Evolutionary conservation across 148 eudicot genomes (phyloP).

Genomic region (Chenopodium quinoa): DNA sequence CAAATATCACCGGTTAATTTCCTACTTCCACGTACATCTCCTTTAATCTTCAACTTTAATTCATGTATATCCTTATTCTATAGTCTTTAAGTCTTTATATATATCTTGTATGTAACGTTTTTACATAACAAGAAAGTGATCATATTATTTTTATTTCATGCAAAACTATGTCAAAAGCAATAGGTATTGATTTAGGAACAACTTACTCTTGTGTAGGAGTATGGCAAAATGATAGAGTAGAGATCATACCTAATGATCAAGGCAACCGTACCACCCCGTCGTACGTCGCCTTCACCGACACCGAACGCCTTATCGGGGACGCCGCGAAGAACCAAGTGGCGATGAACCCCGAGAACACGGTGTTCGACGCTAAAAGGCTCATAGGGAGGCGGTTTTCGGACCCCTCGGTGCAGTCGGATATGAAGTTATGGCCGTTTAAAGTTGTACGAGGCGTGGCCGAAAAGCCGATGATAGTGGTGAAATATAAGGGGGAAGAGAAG

Average conservation of each 20-base stretch:
- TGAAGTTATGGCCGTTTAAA: constrained; percentile 27
- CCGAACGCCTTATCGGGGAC: constrained; percentile 24
- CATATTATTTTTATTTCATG: too few relatives aligned
- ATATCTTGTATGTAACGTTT: too few relatives aligned
- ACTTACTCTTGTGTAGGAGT: constrained; percentile 29
- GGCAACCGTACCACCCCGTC: constrained; percentile 29
- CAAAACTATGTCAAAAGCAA: constrained; percentile 2
- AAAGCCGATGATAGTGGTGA: constrained; percentile 28
- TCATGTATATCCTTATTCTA: too few relatives aligned
- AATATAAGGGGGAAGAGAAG: constrained; percentile 19
- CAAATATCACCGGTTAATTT: too few relatives aligned
- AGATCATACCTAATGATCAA: constrained; percentile 31
- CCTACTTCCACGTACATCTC: too few relatives aligned
- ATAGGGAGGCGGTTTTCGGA: constrained; percentile 25
- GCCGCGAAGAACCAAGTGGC: constrained; percentile 30
- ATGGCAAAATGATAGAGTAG: constrained; percentile 25
- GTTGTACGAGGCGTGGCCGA: constrained; percentile 22
- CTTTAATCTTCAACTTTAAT: too few relatives aligned
- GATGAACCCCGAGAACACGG: constrained; percentile 28
- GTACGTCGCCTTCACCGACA: constrained; percentile 27
- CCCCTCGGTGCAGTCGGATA: constrained; percentile 20
- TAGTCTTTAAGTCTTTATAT: too few relatives aligned
- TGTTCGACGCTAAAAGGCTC: constrained; percentile 27
- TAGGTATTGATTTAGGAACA: constrained; percentile 26
- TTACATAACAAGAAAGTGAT: too few relatives aligned